Evolutionary conservation across 1,284 basidiomycete species (phyloP).

Genomic region (Waitea zeae): DNA sequence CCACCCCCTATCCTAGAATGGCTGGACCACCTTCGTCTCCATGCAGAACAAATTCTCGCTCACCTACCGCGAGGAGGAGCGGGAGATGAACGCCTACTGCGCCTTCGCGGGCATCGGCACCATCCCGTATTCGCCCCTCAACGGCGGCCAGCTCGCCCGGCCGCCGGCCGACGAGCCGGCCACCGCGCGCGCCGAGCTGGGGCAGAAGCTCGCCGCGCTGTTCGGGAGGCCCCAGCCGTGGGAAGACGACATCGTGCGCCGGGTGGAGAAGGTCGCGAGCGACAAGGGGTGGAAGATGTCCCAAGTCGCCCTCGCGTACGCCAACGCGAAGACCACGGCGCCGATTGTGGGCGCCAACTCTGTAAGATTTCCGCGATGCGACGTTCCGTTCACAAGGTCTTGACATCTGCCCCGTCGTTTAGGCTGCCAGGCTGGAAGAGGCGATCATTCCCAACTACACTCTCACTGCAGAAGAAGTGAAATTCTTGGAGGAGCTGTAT

Average conservation of each 20-base stretch:
- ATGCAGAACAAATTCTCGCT: constrained; percentile 23
- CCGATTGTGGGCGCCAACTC: constrained; percentile 36
- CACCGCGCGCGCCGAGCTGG: too few species aligned
- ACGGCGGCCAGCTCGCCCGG: constrained; percentile 20
- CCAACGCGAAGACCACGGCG: constrained; percentile 18
- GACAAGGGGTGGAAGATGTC: constrained; percentile 21
- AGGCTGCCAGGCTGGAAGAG: neutral
- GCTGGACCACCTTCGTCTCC: constrained; percentile 20
- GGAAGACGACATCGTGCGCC: constrained; percentile 4
- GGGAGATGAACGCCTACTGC: constrained; percentile 24
- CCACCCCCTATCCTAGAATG: constrained; percentile 9
- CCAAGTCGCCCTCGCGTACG: constrained; percentile 23
- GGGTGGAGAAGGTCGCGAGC: constrained; percentile 25
- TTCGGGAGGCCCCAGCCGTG: neutral
- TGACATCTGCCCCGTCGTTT: too few species aligned
- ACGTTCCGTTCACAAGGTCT: too few species aligned
- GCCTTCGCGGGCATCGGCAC: constrained; percentile 26
- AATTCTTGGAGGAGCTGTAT: constrained; percentile 7
- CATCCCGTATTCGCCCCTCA: constrained; percentile 23
- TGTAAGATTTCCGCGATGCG: constrained; percentile 28
- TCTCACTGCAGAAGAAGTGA: constrained; percentile 5
- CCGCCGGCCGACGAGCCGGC: constrained; percentile 11
- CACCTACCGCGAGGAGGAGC: constrained; percentile 10
- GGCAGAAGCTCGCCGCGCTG: too few species aligned
- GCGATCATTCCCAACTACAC: constrained; percentile 2